Conservation (phyloP, 495 filamentous ascomycete species). For the Penicillium paxilli region DNA sequence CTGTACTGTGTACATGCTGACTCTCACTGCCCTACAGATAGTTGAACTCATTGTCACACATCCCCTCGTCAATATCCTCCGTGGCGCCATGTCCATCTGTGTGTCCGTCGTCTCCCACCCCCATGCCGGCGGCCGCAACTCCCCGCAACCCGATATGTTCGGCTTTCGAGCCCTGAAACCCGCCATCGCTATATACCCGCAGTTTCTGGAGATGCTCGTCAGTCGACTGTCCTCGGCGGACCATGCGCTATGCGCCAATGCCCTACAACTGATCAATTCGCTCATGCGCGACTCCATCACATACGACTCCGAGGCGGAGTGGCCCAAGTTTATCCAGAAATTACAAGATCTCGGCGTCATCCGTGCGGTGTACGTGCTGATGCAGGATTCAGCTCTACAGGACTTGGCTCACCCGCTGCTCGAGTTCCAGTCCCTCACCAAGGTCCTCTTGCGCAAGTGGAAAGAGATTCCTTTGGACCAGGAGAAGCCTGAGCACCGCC, state of each 20-base stretch:
- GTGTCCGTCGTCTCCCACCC: constrained; percentile 90
- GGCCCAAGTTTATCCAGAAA: constrained; percentile 92
- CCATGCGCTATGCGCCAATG: constrained; percentile 94
- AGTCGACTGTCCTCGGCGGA: constrained; percentile 87
- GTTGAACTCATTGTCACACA: constrained; percentile 95
- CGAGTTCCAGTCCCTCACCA: constrained; percentile 92
- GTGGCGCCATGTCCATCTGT: constrained; percentile 94
- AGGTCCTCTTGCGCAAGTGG: constrained; percentile 89
- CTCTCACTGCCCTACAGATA: constrained; percentile 48
- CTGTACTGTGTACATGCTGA: no score
- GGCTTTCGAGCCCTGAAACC: constrained; percentile 91
- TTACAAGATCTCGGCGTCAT: constrained; percentile 93
- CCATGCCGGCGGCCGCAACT: constrained; percentile 41
- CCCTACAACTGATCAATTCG: constrained; percentile 90
- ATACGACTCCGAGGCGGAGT: constrained; percentile 75
- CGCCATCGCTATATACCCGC: constrained; percentile 83
- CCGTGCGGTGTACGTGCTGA: constrained; percentile 83
- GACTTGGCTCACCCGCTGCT: constrained; percentile 89
- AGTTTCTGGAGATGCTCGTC: constrained; percentile 94
- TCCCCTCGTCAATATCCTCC: constrained; percentile 93
- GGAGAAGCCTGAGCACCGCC: constrained; percentile 83
- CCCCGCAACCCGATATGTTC: constrained; percentile 56
- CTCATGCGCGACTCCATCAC: constrained; percentile 91
- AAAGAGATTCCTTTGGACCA: constrained; percentile 79
- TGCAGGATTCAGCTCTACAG: constrained; percentile 92